Evolutionary conservation across 2,329 filamentous ascomycete species (phyloP).

Genomic region (Fusarium albosuccineum): DNA sequence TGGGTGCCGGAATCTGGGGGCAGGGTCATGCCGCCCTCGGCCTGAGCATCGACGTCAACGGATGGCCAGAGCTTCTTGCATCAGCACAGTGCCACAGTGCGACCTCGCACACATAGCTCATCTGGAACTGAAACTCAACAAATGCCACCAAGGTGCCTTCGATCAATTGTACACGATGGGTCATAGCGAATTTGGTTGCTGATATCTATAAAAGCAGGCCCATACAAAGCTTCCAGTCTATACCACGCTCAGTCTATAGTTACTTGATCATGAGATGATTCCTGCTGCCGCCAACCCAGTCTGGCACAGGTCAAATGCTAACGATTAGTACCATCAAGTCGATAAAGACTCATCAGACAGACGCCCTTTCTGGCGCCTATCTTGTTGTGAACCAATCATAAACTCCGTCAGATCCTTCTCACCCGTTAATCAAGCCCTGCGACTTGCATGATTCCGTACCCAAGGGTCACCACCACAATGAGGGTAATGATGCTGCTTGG

Average conservation of each 20-base stretch:
- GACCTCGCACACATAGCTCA: conserved; percentile 18
- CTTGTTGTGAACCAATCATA: not conserved
- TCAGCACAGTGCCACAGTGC: conserved; percentile 43
- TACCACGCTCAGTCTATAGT: conserved; percentile 33
- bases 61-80: conserved; percentile 45
- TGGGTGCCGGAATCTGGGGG: conserved; percentile 26
- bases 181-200: not conserved
- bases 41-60: conserved; percentile 49
- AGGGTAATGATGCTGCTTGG: conserved; percentile 88
- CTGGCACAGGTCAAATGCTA: too few species aligned
- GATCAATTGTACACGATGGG: not conserved
- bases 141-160: not conserved
- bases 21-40: conserved; percentile 35
- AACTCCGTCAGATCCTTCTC: conserved; percentile 1
- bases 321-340: conserved; percentile 10
- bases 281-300: conserved; percentile 2
- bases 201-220: not conserved
- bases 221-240: conserved; percentile 27
- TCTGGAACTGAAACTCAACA: not conserved
- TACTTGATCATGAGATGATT: conserved; percentile 16
- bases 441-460: conserved; percentile 89
- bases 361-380: too few species aligned
- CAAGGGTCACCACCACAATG: conserved; percentile 85
- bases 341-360: too few species aligned
- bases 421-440: conserved; percentile 68